Percentiles rank a stretch among this genome's conserved stretches.
Evolutionary conservation across 106 monocot species (phyloP).

Genomic region (Hemerocallis citrina): DNA sequence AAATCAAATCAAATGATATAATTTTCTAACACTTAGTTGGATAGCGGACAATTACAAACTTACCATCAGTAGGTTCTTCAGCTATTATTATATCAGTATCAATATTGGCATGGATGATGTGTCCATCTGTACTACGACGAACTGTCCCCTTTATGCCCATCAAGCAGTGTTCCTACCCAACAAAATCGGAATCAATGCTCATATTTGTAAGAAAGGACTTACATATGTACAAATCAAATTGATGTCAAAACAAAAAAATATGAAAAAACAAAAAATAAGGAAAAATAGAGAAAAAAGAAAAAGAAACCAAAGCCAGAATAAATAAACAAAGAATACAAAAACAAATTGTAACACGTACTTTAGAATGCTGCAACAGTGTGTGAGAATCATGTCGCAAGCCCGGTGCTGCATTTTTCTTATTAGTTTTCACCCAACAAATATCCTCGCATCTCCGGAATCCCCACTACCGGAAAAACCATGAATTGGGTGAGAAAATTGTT

Average conservation of each 20-base stretch:
- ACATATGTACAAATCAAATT: not conserved
- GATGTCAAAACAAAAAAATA: not conserved
- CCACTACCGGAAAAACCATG: slow-evolving; percentile 46
- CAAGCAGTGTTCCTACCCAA: slow-evolving; percentile 86
- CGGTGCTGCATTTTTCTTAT: slow-evolving; percentile 82
- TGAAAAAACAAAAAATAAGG: not conserved
- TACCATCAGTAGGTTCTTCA: slow-evolving; percentile 92
- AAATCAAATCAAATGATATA: too few species aligned
- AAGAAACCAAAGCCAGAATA: not conserved
- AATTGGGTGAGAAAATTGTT: not conserved
- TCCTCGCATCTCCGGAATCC: slow-evolving; percentile 98
- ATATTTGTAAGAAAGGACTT: not conserved
- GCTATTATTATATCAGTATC: slow-evolving; percentile 97
- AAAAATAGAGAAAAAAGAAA: not conserved
- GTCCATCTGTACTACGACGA: slow-evolving; percentile 96
- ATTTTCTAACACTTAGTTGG: too few species aligned
- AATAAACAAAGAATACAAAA: not conserved
- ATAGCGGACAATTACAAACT: too few species aligned
- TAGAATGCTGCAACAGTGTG: slow-evolving; percentile 92
- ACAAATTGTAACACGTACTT: slow-evolving; percentile 56
- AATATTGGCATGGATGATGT: slow-evolving; percentile 99
- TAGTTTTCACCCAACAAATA: slow-evolving; percentile 99
- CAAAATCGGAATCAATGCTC: not conserved
- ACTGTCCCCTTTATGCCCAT: slow-evolving; percentile 99
- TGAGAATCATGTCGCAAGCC: slow-evolving; percentile 90